A percentile compares a stretch with the other conserved stretches of the same genome.
These are phyloP conservation scores for Colletotrichum spinosum DNA, from an alignment of 2,329 filamentous ascomycete species.

Conservation along the genomic window DNA sequence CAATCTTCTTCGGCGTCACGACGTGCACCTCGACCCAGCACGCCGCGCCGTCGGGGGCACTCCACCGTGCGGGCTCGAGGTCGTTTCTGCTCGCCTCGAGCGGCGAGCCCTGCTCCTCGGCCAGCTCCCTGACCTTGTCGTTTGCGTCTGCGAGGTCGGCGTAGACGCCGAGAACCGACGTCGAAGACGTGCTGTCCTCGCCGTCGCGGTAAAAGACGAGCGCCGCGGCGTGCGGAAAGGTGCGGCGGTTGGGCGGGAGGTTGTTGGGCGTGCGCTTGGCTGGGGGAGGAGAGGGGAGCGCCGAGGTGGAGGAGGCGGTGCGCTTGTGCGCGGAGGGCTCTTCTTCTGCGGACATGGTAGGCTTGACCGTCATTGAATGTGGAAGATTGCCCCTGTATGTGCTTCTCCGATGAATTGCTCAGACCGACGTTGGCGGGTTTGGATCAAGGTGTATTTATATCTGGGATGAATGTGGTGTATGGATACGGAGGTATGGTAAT, in stretches of 20 bases:
- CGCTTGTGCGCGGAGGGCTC: slow-evolving; percentile 33
- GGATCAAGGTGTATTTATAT: not conserved
- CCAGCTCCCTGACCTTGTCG: slow-evolving; percentile 45
- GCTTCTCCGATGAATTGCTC: not conserved
- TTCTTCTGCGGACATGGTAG: slow-evolving; percentile 14
- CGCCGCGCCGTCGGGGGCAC: slow-evolving; percentile 48
- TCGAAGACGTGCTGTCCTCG: slow-evolving; percentile 32
- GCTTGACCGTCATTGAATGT: slow-evolving; percentile 25
- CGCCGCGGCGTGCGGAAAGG: slow-evolving; percentile 43
- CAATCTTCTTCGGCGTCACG: slow-evolving; percentile 41
- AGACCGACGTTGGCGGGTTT: not conserved
- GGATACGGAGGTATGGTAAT: too few species aligned
- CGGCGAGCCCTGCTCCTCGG: slow-evolving; percentile 42
- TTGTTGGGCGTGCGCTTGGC: slow-evolving; percentile 52
- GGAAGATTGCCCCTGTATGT: not conserved
- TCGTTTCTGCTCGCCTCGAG: not conserved
- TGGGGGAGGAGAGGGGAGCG: slow-evolving; percentile 56
- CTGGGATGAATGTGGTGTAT: not conserved
- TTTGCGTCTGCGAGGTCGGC: slow-evolving; percentile 51
- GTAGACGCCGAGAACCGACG: slow-evolving; percentile 47
- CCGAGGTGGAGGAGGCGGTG: slow-evolving; percentile 31
- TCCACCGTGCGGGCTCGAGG: slow-evolving; percentile 50
- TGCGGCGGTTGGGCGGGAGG: slow-evolving; percentile 7
- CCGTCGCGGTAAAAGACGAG: slow-evolving; percentile 45
- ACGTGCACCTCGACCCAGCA: slow-evolving; percentile 53